phyloP scores from a whole-genome alignment of 371 early-diverging fungal genomes.

The Rhizomucor pusillus region DNA sequence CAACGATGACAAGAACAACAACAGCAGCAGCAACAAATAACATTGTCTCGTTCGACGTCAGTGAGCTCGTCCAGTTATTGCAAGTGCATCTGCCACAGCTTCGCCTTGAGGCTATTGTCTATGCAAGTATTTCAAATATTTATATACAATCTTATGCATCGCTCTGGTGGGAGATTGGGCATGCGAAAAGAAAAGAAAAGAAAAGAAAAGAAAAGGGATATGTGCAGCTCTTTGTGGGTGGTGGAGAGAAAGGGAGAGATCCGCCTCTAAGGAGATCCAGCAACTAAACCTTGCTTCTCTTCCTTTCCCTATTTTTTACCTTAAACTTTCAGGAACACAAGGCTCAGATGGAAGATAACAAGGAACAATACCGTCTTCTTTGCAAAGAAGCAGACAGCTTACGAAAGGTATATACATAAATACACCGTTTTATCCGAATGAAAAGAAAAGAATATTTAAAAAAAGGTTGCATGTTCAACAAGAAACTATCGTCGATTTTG shows the following conservation, averaged over 20 bases:
- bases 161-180: no score
- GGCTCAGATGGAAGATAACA: conserved; percentile 21
- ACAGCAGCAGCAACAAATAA: neutral
- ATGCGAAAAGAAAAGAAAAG: no score
- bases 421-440: neutral
- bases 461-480: neutral
- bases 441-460: neutral
- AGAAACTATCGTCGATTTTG: conserved; percentile 17
- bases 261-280: neutral
- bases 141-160: no score
- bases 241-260: no score
- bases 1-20: neutral
- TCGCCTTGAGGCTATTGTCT: conserved; percentile 14
- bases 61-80: conserved; percentile 15
- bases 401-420: conserved; percentile 15
- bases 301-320: conserved; percentile 1
- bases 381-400: conserved; percentile 17
- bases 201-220: neutral
- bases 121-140: conserved; percentile 24
- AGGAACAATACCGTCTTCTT: conserved; percentile 19
- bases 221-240: neutral
- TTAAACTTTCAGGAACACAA: conserved; percentile 13
- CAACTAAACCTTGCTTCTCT: neutral
- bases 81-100: conserved; percentile 19
- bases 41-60: conserved; percentile 6